phyloP scores from a whole-genome alignment of 305 asterid genomes.

The Fraxinus sp. region DNA sequence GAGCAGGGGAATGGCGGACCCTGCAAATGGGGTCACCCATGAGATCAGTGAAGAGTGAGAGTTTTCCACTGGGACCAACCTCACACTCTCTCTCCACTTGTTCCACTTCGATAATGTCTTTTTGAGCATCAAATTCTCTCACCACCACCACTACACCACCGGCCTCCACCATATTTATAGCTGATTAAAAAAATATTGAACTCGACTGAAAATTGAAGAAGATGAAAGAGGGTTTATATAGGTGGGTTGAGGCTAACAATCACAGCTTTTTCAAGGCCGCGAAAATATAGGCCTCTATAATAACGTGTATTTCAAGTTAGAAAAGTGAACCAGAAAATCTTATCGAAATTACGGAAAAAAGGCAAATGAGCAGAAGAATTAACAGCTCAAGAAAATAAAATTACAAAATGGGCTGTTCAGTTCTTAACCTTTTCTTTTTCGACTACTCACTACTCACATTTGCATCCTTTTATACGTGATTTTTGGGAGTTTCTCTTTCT shows the following conservation, averaged over 20 bases:
- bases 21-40: constrained; percentile 91
- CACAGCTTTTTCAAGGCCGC: constrained; percentile 27
- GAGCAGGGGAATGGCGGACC: constrained; percentile 82
- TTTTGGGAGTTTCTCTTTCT: constrained; percentile 17
- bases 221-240: constrained; percentile 25
- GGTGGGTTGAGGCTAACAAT: neutral
- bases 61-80: constrained; percentile 71
- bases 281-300: constrained; percentile 24
- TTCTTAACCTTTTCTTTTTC: neutral
- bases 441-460: neutral
- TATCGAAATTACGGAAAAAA: constrained; percentile 24
- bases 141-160: constrained; percentile 43
- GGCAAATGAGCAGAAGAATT: constrained; percentile 10
- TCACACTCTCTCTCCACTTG: constrained; percentile 77
- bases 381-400: neutral
- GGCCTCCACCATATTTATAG: constrained; percentile 31
- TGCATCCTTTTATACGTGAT: constrained; percentile 48
- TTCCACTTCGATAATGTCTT: constrained; percentile 60
- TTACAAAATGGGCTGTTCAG: neutral
- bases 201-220: neutral
- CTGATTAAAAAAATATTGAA: neutral
- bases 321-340: constrained; percentile 13
- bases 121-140: constrained; percentile 59
- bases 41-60: constrained; percentile 76
- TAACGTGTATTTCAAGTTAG: constrained; percentile 44